Base-by-base conservation (phyloP, 2,329 filamentous ascomycete species). In the Sporothrix pallida region DNA sequence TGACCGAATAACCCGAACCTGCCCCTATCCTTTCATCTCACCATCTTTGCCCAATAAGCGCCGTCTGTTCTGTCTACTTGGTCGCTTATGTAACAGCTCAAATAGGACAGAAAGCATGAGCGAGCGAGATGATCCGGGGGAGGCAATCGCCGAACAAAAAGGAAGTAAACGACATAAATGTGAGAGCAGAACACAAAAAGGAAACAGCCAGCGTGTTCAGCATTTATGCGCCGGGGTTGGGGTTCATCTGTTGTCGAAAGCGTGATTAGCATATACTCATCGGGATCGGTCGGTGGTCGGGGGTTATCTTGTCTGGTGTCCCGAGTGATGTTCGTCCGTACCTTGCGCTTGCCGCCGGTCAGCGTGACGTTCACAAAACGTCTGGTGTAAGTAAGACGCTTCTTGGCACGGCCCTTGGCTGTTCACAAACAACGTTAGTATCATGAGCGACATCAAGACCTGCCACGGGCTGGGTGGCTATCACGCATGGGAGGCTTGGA, bases 281-380 rank as follows among this genome's bases (percentile, higher is more conserved):
- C 23, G 8, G 50, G 17, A 48, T 56, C 20, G 10, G 52, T 12
- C n/a, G n/a, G 20, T 52, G 10, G 75, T 44, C 26, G 58, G 6
- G 5, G n/a, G 44, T 20, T 20, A 46, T 48, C n/a, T 20, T 46
- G n/a, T 23, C 17, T 7, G 62, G 26, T 42, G n/a, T 44, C 42
- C 37, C 4, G 56, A 37, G 12, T 23, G 10, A 9, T 37, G 6
- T 37, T 15, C n/a, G 3, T 20, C 78, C 87, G 83, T 85, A 96
- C 94, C 94, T 98, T 98, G 86, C 95, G 90, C 95, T 98, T 98
- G 88, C 95, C 95, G 79, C 95, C 77, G 46, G 78, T 97, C 87
- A 97, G 90, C 82, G 93, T 96, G 83, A 98, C 94, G 87, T 98
- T 98, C 80, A 98, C 95, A 89, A 98, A 98, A 83, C 95, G 95